These are phyloP conservation scores for Closterium sp. DNA, from an alignment of 139 green algal genomes.

Conservation along the genomic window DNA sequence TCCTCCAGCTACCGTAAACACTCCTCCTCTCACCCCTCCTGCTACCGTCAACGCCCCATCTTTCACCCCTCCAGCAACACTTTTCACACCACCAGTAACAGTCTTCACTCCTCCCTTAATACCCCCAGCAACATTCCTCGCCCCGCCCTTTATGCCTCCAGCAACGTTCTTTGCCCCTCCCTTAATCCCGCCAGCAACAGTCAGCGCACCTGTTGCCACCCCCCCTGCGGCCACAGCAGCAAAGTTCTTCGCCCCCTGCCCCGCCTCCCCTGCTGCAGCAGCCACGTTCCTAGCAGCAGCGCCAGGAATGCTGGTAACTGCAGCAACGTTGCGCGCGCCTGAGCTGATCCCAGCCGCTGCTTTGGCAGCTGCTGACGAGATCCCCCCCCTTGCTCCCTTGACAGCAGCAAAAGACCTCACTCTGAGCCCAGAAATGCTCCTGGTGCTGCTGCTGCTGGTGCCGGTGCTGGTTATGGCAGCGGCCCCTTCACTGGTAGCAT, in stretches of 20 bases:
- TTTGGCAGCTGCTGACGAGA: not conserved
- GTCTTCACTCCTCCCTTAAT: not conserved
- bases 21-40: not conserved
- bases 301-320: not conserved
- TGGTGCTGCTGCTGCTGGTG: not conserved
- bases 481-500: too few relatives aligned
- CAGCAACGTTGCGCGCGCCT: not conserved
- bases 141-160: not conserved
- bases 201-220: not conserved
- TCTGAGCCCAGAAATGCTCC: not conserved
- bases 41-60: not conserved
- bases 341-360: not conserved
- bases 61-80: not conserved
- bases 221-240: not conserved
- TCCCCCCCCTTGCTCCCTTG: not conserved
- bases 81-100: not conserved
- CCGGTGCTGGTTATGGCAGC: too few relatives aligned
- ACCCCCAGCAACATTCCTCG: not conserved
- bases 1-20: not conserved
- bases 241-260: not conserved
- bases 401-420: not conserved
- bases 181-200: not conserved
- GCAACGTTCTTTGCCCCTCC: not conserved
- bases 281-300: not conserved
- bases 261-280: not conserved